Conservation (phyloP, 108 stramenopile genomes). For the Aurantiochytrium sp. region DNA sequence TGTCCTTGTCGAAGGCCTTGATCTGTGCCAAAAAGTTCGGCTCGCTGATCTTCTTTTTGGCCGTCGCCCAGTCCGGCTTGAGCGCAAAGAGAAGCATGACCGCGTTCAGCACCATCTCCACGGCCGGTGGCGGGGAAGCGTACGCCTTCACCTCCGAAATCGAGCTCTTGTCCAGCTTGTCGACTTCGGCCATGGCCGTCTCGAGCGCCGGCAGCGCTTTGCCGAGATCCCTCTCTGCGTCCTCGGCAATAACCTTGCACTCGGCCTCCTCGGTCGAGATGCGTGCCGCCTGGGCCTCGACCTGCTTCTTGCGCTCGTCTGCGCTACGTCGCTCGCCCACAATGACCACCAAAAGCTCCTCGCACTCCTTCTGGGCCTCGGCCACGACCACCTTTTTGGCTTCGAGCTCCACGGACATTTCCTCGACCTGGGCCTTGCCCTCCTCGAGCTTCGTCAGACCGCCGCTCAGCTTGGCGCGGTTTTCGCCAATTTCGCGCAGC, state of each 20-base stretch:
- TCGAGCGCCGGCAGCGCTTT: slow-evolving; percentile 64
- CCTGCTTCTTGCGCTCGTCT: slow-evolving; percentile 59
- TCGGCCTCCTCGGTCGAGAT: slow-evolving; percentile 55
- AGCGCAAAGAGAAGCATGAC: slow-evolving; percentile 63
- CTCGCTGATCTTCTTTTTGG: slow-evolving; percentile 59
- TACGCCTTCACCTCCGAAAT: slow-evolving; percentile 66
- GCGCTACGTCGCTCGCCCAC: slow-evolving; percentile 56
- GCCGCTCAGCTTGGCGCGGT: slow-evolving; percentile 52
- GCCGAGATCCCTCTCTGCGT: slow-evolving; percentile 58
- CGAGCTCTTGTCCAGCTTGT: slow-evolving; percentile 61
- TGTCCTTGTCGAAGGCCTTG: slow-evolving; percentile 65
- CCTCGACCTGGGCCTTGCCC: slow-evolving; percentile 54
- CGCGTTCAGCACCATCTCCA: slow-evolving; percentile 56
- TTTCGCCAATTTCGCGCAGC: slow-evolving; percentile 48
- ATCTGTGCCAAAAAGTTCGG: slow-evolving; percentile 50
- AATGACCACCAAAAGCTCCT: slow-evolving; percentile 62
- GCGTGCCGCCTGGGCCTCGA: slow-evolving; percentile 57
- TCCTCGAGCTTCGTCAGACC: slow-evolving; percentile 64
- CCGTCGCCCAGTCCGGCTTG: slow-evolving; percentile 60
- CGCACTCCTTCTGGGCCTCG: slow-evolving; percentile 55
- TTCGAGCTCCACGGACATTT: slow-evolving; percentile 57
- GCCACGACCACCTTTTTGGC: slow-evolving; percentile 54
- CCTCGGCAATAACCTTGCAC: slow-evolving; percentile 60
- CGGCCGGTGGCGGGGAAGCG: slow-evolving; percentile 52
- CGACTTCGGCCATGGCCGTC: slow-evolving; percentile 65